phyloP scores from a whole-genome alignment of 495 filamentous ascomycete genomes.

The Friedmanniomyces simplex region DNA sequence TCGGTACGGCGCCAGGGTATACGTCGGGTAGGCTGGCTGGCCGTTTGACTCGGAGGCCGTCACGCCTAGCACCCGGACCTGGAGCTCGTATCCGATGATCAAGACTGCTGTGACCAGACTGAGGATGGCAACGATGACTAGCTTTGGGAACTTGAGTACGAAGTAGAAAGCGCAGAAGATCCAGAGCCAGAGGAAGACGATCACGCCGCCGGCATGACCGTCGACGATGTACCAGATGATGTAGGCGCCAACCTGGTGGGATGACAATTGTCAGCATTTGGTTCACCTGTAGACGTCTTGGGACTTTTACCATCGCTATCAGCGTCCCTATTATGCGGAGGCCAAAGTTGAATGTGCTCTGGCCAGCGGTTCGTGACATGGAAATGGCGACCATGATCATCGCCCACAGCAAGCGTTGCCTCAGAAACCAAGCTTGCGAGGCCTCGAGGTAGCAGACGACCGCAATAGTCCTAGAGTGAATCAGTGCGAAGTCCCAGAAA shows the following conservation, averaged over 20 bases:
- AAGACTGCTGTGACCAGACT: slow-evolving; percentile 60
- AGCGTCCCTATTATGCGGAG: neutral
- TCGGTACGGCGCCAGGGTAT: slow-evolving; percentile 60
- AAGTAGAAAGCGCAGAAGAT: slow-evolving; percentile 57
- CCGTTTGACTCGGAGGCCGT: slow-evolving; percentile 49
- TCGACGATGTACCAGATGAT: slow-evolving; percentile 73
- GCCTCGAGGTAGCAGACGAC: slow-evolving; percentile 54
- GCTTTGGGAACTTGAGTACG: slow-evolving; percentile 45
- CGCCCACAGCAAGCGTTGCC: slow-evolving; percentile 73
- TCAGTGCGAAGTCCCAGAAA: neutral
- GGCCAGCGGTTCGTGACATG: slow-evolving; percentile 7
- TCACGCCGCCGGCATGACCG: slow-evolving; percentile 48
- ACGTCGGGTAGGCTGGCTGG: slow-evolving; percentile 62
- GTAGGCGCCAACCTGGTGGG: slow-evolving; percentile 48
- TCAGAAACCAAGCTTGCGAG: slow-evolving; percentile 58
- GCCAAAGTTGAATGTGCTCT: slow-evolving; percentile 33
- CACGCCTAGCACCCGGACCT: neutral
- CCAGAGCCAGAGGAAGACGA: slow-evolving; percentile 62
- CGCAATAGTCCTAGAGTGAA: slow-evolving; percentile 38
- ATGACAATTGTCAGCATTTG: too few relatives aligned
- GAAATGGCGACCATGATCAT: slow-evolving; percentile 52
- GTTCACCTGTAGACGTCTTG: too few relatives aligned
- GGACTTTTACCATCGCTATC: too few relatives aligned
- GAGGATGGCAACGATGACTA: slow-evolving; percentile 56
- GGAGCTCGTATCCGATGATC: slow-evolving; percentile 58